phyloP scores from a whole-genome alignment of 768 basidiomycete species.

The Lactarius indigo region DNA sequence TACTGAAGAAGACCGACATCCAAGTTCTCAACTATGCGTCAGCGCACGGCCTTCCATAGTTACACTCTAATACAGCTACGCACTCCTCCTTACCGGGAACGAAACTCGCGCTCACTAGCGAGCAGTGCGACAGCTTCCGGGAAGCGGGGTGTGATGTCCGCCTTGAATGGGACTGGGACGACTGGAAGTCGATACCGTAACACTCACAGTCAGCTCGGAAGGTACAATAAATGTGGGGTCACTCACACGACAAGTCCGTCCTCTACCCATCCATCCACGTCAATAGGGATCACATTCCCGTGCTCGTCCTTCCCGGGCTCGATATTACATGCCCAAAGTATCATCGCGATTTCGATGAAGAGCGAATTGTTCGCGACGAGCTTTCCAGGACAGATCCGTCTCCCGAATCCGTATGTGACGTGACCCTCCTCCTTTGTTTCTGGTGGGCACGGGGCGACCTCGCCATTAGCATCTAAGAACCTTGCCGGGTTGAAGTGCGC shows the following conservation, averaged over 20 bases:
- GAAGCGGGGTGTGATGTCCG: conserved; percentile 8
- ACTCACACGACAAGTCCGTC: conserved; percentile 4
- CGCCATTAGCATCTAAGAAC: conserved; percentile 28
- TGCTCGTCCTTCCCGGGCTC: not conserved
- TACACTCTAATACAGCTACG: too few species aligned
- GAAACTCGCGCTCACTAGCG: not conserved
- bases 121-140: conserved; percentile 5
- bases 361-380: conserved; percentile 29
- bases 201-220: not conserved
- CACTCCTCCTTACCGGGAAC: not conserved
- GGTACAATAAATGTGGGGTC: not conserved
- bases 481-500: conserved; percentile 28
- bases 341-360: conserved; percentile 33
- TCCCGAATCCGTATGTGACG: conserved; percentile 30
- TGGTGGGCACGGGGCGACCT: conserved; percentile 11
- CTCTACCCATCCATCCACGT: conserved; percentile 3
- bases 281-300: conserved; percentile 5
- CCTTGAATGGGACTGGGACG: conserved; percentile 13
- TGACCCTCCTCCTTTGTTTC: conserved; percentile 32
- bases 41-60: not conserved
- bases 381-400: conserved; percentile 16
- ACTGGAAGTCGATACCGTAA: not conserved
- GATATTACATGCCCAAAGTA: conserved; percentile 30
- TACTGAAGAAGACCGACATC: too few species aligned
- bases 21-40: too few species aligned